Conservation (phyloP, 1,284 basidiomycete genomes). For the Leccinum fuscescens region DNA sequence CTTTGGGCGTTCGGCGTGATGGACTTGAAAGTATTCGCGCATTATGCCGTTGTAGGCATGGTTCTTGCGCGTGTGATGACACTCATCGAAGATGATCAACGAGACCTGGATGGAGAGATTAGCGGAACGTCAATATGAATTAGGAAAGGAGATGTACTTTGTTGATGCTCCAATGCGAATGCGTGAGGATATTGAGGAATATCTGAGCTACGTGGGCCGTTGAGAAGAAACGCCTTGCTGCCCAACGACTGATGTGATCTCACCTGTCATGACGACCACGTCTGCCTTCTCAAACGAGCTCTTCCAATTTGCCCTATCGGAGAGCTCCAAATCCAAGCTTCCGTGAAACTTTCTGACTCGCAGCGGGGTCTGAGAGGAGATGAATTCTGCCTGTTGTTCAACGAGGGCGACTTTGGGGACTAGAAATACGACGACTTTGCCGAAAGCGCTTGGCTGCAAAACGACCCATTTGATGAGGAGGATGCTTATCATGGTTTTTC, state of each 20-base stretch:
- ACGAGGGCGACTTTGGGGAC: constrained; percentile 82
- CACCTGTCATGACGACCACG: constrained; percentile 82
- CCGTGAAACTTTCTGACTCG: constrained; percentile 69
- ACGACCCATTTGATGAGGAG: constrained; percentile 76
- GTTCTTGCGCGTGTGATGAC: constrained; percentile 75
- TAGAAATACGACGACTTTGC: constrained; percentile 66
- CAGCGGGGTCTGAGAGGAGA: constrained; percentile 62
- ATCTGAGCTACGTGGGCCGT: constrained; percentile 61
- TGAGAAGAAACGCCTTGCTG: background rate
- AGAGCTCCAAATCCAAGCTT: constrained; percentile 64
- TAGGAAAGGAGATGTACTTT: constrained; percentile 38
- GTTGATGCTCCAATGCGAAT: constrained; percentile 73
- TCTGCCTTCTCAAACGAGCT: constrained; percentile 60
- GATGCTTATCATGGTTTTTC: constrained; percentile 82
- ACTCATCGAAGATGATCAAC: constrained; percentile 81
- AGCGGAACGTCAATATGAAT: background rate
- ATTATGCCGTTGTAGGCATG: constrained; percentile 81
- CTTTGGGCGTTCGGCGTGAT: constrained; percentile 56
- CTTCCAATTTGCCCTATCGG: constrained; percentile 65
- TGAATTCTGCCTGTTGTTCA: constrained; percentile 73
- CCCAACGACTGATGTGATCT: constrained; percentile 6
- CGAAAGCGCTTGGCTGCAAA: constrained; percentile 43
- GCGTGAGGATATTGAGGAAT: constrained; percentile 73
- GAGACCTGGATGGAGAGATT: constrained; percentile 49
- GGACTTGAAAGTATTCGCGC: constrained; percentile 66